Evolutionary conservation across 2,329 filamentous ascomycete species (phyloP), one percentile per base, ranked within the genome.

Genomic region (Paecilomyces sp.): DNA sequence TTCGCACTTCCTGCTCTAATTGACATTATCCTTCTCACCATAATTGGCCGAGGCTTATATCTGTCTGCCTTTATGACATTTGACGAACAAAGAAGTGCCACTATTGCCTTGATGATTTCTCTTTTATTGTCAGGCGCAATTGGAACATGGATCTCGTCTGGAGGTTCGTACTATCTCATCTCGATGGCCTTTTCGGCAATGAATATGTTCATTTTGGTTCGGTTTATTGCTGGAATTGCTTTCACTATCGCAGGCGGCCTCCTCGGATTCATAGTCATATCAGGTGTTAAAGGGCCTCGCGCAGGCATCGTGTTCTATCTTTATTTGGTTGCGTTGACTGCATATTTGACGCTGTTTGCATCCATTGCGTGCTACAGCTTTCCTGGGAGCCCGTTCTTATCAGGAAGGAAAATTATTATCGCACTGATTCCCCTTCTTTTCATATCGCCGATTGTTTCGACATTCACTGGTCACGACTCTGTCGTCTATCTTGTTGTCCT

Each of bases 1-100:
- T 87, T 88, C 64, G 84, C 83, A 9, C 79, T 87, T 52, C 85
- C 85, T 0, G 85, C 85, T 25, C 75, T 87, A 56, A 77, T 87
- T 50, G 85, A 88, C 66, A 84, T 87, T 41, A 55, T 85, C 9
- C 71, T 87, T 7, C 73, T 87, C 22, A 84, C 83, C 1, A 81
- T 84, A 22, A 78, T 82, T 28, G 85, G 84, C 0, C 80, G 84
- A 57, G 85, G 85, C 8, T 71, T 88, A 24, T 88, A 87, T 66
- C 78, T 87, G 54, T 86, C 82, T 28, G 79, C 79, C 1, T 81
- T 76, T 61, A 86, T 88, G 84, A 68, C 68, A 3, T 68, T 74
- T 6, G 69, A 75, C 0, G 75, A 82, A 33, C 77, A 81, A 60
- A 75, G 80, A 31, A 81, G 79, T 64, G 84, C 83, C 1, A 85